Evolutionary conservation across 805 yeast genomes (phyloP).

Genomic region (Alloascoidea hylecoeti): DNA sequence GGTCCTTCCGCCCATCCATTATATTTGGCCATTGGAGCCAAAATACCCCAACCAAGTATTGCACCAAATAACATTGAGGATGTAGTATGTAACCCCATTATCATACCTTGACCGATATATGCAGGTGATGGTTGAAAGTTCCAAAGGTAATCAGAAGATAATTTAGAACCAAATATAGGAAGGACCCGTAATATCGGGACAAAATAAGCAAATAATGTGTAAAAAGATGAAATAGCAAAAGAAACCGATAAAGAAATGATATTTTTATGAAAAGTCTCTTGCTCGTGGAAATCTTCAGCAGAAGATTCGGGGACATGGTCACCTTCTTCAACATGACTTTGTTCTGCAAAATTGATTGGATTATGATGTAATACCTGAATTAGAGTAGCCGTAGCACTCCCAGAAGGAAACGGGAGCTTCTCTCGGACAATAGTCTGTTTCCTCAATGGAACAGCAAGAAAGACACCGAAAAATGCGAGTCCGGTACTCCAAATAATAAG

Average conservation of each 20-base stretch:
- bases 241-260: slow-evolving; percentile 45
- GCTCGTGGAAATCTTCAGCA: slow-evolving; percentile 6
- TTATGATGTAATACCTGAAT: slow-evolving; percentile 79
- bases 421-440: slow-evolving; percentile 80
- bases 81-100: slow-evolving; percentile 91
- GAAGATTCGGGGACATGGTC: slow-evolving; percentile 8
- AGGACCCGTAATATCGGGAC: slow-evolving; percentile 52
- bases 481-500: slow-evolving; percentile 76
- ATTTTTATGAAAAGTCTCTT: slow-evolving; percentile 26
- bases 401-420: slow-evolving; percentile 86
- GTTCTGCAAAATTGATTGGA: slow-evolving; percentile 8
- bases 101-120: slow-evolving; percentile 92
- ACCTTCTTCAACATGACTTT: slow-evolving; percentile 8
- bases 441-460: slow-evolving; percentile 83
- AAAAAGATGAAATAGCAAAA: slow-evolving; percentile 53
- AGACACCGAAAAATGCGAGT: slow-evolving; percentile 87
- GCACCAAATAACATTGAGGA: slow-evolving; percentile 87
- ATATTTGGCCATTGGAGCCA: slow-evolving; percentile 67
- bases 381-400: slow-evolving; percentile 89
- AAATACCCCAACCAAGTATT: slow-evolving; percentile 78
- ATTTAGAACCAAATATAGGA: slow-evolving; percentile 59
- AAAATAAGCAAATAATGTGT: slow-evolving; percentile 61
- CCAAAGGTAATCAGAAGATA: slow-evolving; percentile 64
- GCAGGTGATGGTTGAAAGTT: slow-evolving; percentile 95
- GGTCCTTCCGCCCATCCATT: slow-evolving; percentile 84